phyloP scores from a whole-genome alignment of 306 rosid species.

The Glycyrrhiza uralensis region DNA sequence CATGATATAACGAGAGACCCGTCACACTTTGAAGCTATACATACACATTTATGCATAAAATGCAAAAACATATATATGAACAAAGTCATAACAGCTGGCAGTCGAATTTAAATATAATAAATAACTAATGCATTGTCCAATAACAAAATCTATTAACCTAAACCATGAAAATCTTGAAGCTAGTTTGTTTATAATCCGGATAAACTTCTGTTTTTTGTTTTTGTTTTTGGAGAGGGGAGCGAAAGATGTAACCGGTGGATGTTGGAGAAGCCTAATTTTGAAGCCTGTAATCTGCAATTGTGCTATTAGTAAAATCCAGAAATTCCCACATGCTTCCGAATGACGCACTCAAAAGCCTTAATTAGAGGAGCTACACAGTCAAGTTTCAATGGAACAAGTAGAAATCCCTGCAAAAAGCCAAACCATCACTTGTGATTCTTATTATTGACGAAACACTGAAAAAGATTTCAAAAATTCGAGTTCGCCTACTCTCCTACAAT shows the following conservation, averaged over 20 bases:
- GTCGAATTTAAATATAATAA: neutral
- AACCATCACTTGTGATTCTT: neutral
- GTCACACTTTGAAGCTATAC: neutral
- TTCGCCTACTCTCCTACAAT: too few species aligned
- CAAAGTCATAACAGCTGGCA: neutral
- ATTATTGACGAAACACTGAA: neutral
- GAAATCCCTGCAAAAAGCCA: conserved; percentile 35
- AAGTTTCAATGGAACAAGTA: conserved; percentile 13
- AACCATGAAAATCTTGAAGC: conserved; percentile 30
- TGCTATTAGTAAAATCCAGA: conserved; percentile 25
- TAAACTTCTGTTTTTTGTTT: conserved; percentile 17
- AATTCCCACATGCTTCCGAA: conserved; percentile 21
- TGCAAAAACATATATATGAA: too few species aligned
- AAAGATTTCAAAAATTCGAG: too few species aligned
- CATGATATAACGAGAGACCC: conserved; percentile 1
- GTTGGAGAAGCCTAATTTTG: conserved; percentile 22
- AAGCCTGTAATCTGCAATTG: conserved; percentile 31
- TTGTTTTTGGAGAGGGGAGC: neutral
- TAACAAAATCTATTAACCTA: conserved; percentile 26
- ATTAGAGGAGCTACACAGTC: conserved; percentile 23
- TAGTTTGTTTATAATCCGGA: conserved; percentile 1
- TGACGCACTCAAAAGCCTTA: conserved; percentile 4
- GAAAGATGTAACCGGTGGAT: neutral
- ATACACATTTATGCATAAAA: neutral
- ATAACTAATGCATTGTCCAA: conserved; percentile 18